Evolutionary conservation across 2,329 filamentous ascomycete genomes (phyloP).

Genomic region (Diaporthe citrichinensis): DNA sequence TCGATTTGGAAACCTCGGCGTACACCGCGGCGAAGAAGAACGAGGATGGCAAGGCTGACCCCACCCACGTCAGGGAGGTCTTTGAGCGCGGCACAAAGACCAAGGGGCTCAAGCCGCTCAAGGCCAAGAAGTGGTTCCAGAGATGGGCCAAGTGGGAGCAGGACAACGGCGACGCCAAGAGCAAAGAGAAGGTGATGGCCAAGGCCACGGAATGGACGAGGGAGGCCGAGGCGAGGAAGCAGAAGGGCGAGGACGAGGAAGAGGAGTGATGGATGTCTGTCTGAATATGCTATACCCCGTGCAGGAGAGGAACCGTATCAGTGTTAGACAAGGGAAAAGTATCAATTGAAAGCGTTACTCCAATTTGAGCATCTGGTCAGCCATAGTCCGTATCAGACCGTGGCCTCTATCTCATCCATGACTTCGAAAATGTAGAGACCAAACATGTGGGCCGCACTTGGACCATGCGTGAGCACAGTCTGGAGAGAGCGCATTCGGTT

Average conservation of each 20-base stretch:
- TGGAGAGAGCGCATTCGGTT: background rate
- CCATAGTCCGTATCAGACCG: background rate
- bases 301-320: background rate
- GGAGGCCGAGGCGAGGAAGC: slow-evolving; percentile 57
- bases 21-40: slow-evolving; percentile 67
- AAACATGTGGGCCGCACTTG: background rate
- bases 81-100: slow-evolving; percentile 84
- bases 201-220: slow-evolving; percentile 80
- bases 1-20: slow-evolving; percentile 84
- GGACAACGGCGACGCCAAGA: slow-evolving; percentile 77
- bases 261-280: slow-evolving; percentile 44
- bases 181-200: slow-evolving; percentile 77
- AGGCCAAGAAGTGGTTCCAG: slow-evolving; percentile 91
- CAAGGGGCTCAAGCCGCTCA: slow-evolving; percentile 82
- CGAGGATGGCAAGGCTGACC: slow-evolving; percentile 65
- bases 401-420: background rate
- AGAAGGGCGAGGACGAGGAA: slow-evolving; percentile 47
- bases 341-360: slow-evolving; percentile 12
- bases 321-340: slow-evolving; percentile 4
- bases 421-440: background rate
- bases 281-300: slow-evolving; percentile 12
- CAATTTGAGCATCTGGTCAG: background rate
- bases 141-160: slow-evolving; percentile 93
- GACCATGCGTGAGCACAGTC: background rate
- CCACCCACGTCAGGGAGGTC: slow-evolving; percentile 75